Base-by-base conservation (phyloP, 345 rosid species). In the Moricandia arvensis region DNA sequence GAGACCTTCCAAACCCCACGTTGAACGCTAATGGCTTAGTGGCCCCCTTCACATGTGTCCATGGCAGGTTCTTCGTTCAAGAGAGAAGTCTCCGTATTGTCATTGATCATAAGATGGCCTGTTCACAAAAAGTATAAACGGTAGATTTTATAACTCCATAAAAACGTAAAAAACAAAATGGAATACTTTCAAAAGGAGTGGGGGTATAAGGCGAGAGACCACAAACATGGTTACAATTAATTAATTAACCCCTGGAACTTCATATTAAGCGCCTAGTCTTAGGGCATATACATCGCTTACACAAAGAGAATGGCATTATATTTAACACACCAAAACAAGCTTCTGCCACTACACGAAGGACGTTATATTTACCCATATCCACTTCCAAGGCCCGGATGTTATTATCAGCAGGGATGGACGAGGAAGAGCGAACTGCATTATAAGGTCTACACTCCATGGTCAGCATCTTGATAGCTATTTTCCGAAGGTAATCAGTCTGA, bases 381-480 rank as follows among this genome's bases (percentile, higher is more conserved):
- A 41, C 49, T 41, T 41, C 49, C 49, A 41, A 41, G 49, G 6
- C 15, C 4, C 15, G 49, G 49, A 11, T 41, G 49, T 41, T 12
- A 71, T 43, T 79, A 45, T 80, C 82, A 59, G 60, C 47, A 71
- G 75, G 2, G 45, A 67, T 72, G 4, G 15, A 41, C 6, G 83
- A 33, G 79, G 63, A 13, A 8, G 63, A 30, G 8, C 16, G 49
- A 63, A 10, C 79, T 16, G 79, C 62, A 10, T 7, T 85, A 75
- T 80, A 88, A 41, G 85, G 78, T 79, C 77, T 86, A 69, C 57
- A 69, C 82, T 87, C 93, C 88, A 89, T 55, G 31, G 85, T 37
- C 55, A 87, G 78, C 95, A 93, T 83, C 87, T 87, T 89, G 77
- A 75, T 3, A 8, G 93, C 86, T 80, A 93, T 85, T 79, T 73